These are phyloP conservation scores for Codiaeum variegatum DNA, from an alignment of 441 rosid genomes.

Conservation along the genomic window DNA sequence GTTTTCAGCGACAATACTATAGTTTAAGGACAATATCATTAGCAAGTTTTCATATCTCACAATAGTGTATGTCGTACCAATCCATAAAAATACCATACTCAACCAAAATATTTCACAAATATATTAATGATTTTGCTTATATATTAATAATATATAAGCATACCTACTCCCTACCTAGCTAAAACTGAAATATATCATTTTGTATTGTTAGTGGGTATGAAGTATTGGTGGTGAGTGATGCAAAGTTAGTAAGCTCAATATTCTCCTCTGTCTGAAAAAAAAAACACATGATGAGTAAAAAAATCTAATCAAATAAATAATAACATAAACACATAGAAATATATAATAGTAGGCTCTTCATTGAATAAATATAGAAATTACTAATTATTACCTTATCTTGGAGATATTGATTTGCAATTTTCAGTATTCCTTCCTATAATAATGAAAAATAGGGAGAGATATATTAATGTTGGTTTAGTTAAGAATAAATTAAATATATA, in stretches of 20 bases:
- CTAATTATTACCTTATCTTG: no score
- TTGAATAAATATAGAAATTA: no score
- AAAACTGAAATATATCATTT: constrained; percentile 52
- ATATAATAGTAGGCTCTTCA: not conserved
- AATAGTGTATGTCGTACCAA: not conserved
- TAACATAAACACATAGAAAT: not conserved
- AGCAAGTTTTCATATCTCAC: not conserved
- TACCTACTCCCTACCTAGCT: constrained; percentile 5
- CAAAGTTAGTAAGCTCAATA: constrained; percentile 37
- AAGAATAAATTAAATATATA: no score
- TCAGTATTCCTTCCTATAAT: no score
- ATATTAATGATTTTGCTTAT: not conserved
- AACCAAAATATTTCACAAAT: not conserved
- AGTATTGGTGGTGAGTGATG: constrained; percentile 37
- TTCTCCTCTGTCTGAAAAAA: constrained; percentile 62
- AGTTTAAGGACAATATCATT: not conserved
- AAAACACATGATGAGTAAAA: not conserved
- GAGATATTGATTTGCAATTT: no score
- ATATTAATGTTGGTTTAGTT: no score
- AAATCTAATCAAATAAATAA: no score
- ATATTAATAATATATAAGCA: not conserved
- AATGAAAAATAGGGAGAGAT: no score
- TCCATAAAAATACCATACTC: not conserved
- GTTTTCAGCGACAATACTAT: not conserved
- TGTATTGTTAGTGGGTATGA: constrained; percentile 57